These are phyloP conservation scores for Colletotrichum neosansevieriae DNA, from an alignment of 2,329 filamentous ascomycete genomes.

Conservation along the genomic window DNA sequence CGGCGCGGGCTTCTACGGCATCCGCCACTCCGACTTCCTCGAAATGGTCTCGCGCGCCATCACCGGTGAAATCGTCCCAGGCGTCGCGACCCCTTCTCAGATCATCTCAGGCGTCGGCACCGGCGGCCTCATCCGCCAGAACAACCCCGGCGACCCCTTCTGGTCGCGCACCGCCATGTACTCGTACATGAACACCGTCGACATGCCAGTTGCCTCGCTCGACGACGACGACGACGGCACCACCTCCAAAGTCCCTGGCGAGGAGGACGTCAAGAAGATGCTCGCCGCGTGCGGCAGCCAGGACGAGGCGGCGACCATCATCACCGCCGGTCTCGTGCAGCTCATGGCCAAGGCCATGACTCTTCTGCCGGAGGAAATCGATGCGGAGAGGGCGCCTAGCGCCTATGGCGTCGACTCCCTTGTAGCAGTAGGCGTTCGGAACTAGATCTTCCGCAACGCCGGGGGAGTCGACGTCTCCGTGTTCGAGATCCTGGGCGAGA, in stretches of 20 bases:
- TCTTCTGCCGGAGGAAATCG: conserved; percentile 59
- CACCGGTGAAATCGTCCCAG: conserved; percentile 47
- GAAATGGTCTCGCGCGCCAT: conserved; percentile 61
- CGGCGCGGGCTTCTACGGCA: conserved; percentile 66
- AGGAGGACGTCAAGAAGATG: conserved; percentile 47
- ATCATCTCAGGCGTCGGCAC: conserved; percentile 66
- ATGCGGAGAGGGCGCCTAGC: conserved; percentile 53
- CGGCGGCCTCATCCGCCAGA: conserved; percentile 65
- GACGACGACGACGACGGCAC: conserved; percentile 16
- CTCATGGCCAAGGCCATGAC: conserved; percentile 61
- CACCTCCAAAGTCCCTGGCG: conserved; percentile 7
- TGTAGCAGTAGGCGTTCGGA: conserved; percentile 55
- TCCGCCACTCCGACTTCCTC: conserved; percentile 63
- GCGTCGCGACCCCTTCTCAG: conserved; percentile 56
- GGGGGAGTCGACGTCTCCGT: conserved; percentile 38
- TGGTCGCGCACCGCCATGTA: conserved; percentile 65
- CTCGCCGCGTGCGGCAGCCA: conserved; percentile 48
- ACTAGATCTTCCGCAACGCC: conserved; percentile 39
- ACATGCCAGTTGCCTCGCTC: conserved; percentile 53
- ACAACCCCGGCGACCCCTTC: conserved; percentile 64
- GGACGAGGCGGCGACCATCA: conserved; percentile 49
- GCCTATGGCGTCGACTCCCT: conserved; percentile 66
- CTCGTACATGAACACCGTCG: conserved; percentile 60
- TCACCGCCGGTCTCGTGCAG: conserved; percentile 52
- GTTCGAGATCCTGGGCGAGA: conserved; percentile 38